Conservation (phyloP, 2,329 filamentous ascomycete genomes). For the Eutypella sp. region DNA sequence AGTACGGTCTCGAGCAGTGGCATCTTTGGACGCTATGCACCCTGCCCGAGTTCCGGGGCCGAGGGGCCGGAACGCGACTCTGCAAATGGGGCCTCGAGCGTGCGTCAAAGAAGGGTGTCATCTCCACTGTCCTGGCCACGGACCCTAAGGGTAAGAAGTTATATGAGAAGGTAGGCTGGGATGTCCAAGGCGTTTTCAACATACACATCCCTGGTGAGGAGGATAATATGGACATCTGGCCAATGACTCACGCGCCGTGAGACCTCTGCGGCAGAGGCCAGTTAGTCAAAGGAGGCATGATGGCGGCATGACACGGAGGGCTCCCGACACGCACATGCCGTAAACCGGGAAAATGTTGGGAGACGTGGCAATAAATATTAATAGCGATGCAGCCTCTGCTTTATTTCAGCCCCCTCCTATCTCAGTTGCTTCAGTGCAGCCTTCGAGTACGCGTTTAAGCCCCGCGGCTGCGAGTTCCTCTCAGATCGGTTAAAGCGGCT, state of each 20-base stretch:
- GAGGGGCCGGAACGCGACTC: conserved; percentile 9
- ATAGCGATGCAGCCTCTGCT: too few species aligned
- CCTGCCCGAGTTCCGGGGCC: conserved; percentile 6
- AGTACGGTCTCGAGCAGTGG: conserved; percentile 6
- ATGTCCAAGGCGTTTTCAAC: conserved; percentile 3
- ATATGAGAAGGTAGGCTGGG: conserved; percentile 7
- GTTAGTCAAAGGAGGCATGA: too few species aligned
- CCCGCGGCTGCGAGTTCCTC: too few species aligned
- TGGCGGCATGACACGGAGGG: too few species aligned
- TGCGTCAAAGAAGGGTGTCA: conserved; percentile 1
- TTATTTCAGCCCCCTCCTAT: too few species aligned
- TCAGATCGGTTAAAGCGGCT: too few species aligned
- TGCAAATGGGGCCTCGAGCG: conserved; percentile 9
- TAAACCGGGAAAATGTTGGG: too few species aligned
- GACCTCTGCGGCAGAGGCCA: background rate
- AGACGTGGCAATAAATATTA: too few species aligned
- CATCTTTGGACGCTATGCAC: conserved; percentile 10
- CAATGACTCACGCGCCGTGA: conserved; percentile 1
- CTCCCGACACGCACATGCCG: too few species aligned
- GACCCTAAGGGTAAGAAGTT: conserved; percentile 7
- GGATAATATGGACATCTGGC: conserved; percentile 6
- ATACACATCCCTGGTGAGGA: conserved; percentile 5
- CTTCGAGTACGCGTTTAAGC: too few species aligned
- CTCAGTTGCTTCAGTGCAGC: too few species aligned
- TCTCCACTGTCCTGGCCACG: conserved; percentile 6